phyloP scores from a whole-genome alignment of 441 rosid genomes.

The Populus tomentosa region DNA sequence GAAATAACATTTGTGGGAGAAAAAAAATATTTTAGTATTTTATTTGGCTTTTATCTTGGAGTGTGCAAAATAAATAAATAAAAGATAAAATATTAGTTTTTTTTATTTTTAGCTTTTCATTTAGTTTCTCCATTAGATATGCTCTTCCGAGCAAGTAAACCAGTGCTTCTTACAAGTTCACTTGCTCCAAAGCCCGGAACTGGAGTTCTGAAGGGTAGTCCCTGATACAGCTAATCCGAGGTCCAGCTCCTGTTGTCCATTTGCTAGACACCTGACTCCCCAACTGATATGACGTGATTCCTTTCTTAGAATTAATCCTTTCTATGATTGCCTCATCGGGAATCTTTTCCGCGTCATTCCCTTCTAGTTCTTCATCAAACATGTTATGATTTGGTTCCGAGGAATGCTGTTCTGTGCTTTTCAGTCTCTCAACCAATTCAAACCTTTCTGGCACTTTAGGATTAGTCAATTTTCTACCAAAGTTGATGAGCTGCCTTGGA shows the following conservation, averaged over 20 bases:
- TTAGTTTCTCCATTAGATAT: no score
- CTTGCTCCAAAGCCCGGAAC: conserved; percentile 71
- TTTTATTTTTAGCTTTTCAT: no score
- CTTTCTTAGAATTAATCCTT: conserved; percentile 71
- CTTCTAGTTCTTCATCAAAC: conserved; percentile 35
- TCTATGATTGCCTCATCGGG: conserved; percentile 54
- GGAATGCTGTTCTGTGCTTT: conserved; percentile 17
- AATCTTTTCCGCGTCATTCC: conserved; percentile 33
- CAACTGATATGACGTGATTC: conserved; percentile 61
- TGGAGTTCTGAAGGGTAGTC: conserved; percentile 87
- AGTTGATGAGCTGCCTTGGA: conserved; percentile 19
- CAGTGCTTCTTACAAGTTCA: conserved; percentile 52
- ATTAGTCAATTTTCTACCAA: conserved; percentile 30
- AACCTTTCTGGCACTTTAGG: conserved; percentile 44
- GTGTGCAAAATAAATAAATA: no score
- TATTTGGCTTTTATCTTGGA: no score
- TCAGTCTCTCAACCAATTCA: conserved; percentile 18
- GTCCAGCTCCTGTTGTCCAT: conserved; percentile 99
- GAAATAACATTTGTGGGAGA: no score
- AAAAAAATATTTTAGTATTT: no score
- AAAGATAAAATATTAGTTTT: no score
- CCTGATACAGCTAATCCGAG: conserved; percentile 89
- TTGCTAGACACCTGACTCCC: conserved; percentile 71
- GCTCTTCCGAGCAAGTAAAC: conserved; percentile 22
- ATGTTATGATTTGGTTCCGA: conserved; percentile 18